Conservation (phyloP, 192 early-diverging fungal species). For the Kappamyces sp. region DNA sequence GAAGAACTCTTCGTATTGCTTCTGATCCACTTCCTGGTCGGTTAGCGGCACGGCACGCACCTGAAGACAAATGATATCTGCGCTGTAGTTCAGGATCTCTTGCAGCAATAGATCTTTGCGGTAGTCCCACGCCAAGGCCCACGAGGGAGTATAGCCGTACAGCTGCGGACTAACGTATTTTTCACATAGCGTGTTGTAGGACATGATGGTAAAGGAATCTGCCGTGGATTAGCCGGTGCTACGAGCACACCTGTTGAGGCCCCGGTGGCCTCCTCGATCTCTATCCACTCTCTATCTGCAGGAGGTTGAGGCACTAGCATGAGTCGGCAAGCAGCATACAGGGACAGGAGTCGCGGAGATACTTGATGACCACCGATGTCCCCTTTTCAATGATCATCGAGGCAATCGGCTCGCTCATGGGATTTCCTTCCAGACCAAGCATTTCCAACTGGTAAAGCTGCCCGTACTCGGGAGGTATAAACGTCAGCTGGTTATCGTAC, state of each 20-base stretch:
- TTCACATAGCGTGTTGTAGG: slow-evolving; percentile 87
- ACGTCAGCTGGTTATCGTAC: slow-evolving; percentile 86
- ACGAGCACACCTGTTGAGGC: background rate
- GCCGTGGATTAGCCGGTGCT: background rate
- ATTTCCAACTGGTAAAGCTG: slow-evolving; percentile 82
- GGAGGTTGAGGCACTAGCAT: slow-evolving; percentile 66
- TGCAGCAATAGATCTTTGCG: slow-evolving; percentile 80
- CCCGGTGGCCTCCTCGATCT: slow-evolving; percentile 61
- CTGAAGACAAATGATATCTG: slow-evolving; percentile 91
- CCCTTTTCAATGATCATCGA: slow-evolving; percentile 82
- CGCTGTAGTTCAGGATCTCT: slow-evolving; percentile 78
- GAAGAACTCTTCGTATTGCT: slow-evolving; percentile 86
- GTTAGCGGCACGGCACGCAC: slow-evolving; percentile 30
- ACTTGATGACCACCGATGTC: slow-evolving; percentile 71
- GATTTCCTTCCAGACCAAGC: slow-evolving; percentile 93
- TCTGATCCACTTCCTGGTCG: slow-evolving; percentile 76
- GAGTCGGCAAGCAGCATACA: slow-evolving; percentile 37
- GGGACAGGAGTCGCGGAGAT: slow-evolving; percentile 82
- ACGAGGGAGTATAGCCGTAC: slow-evolving; percentile 92
- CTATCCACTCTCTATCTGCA: slow-evolving; percentile 84
- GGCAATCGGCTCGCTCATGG: slow-evolving; percentile 74
- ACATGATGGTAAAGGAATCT: slow-evolving; percentile 86
- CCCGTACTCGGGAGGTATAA: slow-evolving; percentile 83
- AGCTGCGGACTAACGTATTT: slow-evolving; percentile 80
- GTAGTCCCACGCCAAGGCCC: slow-evolving; percentile 91